These are phyloP conservation scores for Stylosanthes scabra DNA, from an alignment of 331 rosid genomes.

Conservation along the genomic window DNA sequence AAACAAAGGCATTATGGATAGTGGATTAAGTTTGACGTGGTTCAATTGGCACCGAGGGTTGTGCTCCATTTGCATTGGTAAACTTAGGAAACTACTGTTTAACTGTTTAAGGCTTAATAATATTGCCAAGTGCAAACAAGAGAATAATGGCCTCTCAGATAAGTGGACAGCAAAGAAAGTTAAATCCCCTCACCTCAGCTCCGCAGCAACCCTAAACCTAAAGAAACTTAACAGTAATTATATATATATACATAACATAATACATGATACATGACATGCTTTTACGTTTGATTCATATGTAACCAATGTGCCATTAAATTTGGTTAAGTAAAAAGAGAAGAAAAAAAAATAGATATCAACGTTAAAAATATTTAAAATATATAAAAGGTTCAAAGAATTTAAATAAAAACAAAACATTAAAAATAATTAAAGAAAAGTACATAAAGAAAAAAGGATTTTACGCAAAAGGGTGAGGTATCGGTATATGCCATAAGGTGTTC, in stretches of 20 bases:
- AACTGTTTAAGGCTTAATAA: background rate
- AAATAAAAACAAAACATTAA: background rate
- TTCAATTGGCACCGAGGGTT: conserved; percentile 7
- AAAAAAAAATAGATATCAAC: too few species aligned
- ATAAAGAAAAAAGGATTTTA: background rate
- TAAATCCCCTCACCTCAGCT: background rate
- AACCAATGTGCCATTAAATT: too few species aligned
- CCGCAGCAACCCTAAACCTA: too few species aligned
- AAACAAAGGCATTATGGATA: background rate
- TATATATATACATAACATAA: too few species aligned
- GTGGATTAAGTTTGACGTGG: conserved; percentile 3
- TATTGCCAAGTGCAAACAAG: background rate
- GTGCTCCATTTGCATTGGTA: background rate
- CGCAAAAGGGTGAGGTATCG: background rate
- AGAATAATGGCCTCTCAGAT: background rate
- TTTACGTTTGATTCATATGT: too few species aligned
- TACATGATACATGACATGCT: too few species aligned
- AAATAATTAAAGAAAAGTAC: background rate
- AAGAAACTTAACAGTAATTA: too few species aligned
- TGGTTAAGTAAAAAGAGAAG: too few species aligned
- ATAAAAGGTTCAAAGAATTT: too few species aligned
- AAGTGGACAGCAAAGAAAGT: background rate
- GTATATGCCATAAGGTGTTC: background rate
- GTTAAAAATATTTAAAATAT: too few species aligned
- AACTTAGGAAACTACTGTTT: background rate